A percentile compares a stretch with the other conserved stretches of the same genome.
Evolutionary conservation across 2,329 filamentous ascomycete genomes (phyloP).

Genomic region (Atkinsonella texensis): DNA sequence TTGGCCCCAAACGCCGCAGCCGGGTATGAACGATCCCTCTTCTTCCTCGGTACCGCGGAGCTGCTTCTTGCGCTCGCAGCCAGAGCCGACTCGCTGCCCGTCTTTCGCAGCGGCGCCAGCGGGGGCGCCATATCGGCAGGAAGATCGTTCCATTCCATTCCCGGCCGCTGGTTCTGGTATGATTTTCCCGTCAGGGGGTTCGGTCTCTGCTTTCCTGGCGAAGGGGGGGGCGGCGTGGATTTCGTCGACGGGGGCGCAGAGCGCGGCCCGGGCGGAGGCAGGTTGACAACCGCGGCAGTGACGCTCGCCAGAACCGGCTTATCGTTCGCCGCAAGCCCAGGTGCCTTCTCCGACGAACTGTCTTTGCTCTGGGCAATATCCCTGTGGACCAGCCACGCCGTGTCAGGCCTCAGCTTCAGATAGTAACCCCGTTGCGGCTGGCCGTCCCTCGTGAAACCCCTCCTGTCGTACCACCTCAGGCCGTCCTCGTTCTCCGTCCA

Average conservation of each 20-base stretch:
- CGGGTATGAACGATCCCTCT: constrained; percentile 49
- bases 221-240: constrained; percentile 12
- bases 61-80: constrained; percentile 44
- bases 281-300: constrained; percentile 20
- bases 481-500: constrained; percentile 56
- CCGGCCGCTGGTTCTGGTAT: constrained; percentile 46
- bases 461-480: constrained; percentile 47
- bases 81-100: constrained; percentile 22
- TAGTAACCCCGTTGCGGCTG: constrained; percentile 47
- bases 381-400: constrained; percentile 47
- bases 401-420: constrained; percentile 46
- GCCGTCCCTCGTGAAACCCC: constrained; percentile 41
- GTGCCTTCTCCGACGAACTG: not conserved
- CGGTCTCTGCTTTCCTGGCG: constrained; percentile 5
- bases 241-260: constrained; percentile 11
- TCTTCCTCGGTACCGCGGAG: constrained; percentile 39
- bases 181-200: constrained; percentile 26
- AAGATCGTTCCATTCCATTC: constrained; percentile 55
- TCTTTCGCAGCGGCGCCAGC: constrained; percentile 17
- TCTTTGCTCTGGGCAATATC: constrained; percentile 10
- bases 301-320: constrained; percentile 12
- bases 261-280: constrained; percentile 10
- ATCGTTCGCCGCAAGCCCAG: constrained; percentile 1
- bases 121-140: constrained; percentile 44
- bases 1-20: constrained; percentile 44